A percentile compares a stretch with the other conserved stretches of the same genome.
These are phyloP conservation scores for Neohortaea acidophila DNA, from an alignment of 495 filamentous ascomycete genomes.

Conservation along the genomic window DNA sequence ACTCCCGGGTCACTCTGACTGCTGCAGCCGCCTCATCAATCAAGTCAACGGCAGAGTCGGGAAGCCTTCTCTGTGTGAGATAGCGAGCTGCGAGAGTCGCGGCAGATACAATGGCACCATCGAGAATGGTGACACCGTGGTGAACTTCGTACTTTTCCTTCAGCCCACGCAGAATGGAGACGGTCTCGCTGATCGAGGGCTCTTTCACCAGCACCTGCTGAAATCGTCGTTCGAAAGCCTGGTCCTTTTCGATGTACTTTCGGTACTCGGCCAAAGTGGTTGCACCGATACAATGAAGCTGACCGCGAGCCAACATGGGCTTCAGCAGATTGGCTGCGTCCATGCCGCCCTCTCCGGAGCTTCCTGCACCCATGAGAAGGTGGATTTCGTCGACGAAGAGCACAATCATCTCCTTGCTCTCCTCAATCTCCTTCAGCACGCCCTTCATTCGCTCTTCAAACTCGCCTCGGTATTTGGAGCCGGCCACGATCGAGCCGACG, in stretches of 20 bases:
- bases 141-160: slow-evolving; percentile 97
- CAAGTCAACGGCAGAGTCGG: slow-evolving; percentile 90
- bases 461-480: slow-evolving; percentile 94
- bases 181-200: slow-evolving; percentile 70
- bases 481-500: slow-evolving; percentile 85
- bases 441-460: slow-evolving; percentile 99
- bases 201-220: slow-evolving; percentile 96
- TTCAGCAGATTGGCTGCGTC: slow-evolving; percentile 95
- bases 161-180: slow-evolving; percentile 90
- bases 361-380: slow-evolving; percentile 90
- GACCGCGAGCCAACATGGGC: slow-evolving; percentile 89
- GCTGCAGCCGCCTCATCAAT: slow-evolving; percentile 94
- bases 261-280: slow-evolving; percentile 90
- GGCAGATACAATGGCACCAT: slow-evolving; percentile 80
- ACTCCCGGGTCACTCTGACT: slow-evolving; percentile 85
- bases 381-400: slow-evolving; percentile 98
- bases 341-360: slow-evolving; percentile 92
- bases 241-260: slow-evolving; percentile 98
- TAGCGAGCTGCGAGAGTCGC: slow-evolving; percentile 84
- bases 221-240: slow-evolving; percentile 94
- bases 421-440: slow-evolving; percentile 88
- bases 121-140: slow-evolving; percentile 90
- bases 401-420: slow-evolving; percentile 93
- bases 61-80: slow-evolving; percentile 74
- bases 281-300: slow-evolving; percentile 94